Evolutionary conservation across 2,329 filamentous ascomycete species (phyloP).

Genomic region (Cercospora sojina): DNA sequence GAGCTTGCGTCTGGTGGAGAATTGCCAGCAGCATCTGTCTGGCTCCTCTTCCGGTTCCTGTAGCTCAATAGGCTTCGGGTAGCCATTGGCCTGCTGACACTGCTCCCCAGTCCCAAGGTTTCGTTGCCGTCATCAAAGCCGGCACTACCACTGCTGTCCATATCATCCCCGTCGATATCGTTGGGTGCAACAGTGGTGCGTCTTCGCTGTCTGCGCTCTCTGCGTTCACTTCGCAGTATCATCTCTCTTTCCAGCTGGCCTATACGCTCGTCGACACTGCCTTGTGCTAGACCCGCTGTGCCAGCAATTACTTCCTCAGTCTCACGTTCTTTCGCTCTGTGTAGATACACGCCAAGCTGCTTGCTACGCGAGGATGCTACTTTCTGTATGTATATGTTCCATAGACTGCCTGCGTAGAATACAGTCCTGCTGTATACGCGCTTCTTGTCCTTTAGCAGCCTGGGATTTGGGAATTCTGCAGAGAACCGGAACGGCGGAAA

Average conservation of each 20-base stretch:
- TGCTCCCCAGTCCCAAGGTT: slow-evolving; percentile 11
- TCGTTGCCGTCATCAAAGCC: slow-evolving; percentile 44
- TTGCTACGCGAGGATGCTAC: slow-evolving; percentile 55
- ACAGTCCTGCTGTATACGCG: slow-evolving; percentile 59
- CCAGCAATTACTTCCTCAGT: slow-evolving; percentile 45
- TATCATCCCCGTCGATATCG: slow-evolving; percentile 29
- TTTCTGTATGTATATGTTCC: slow-evolving; percentile 64
- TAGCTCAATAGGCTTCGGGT: slow-evolving; percentile 32
- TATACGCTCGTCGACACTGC: slow-evolving; percentile 55
- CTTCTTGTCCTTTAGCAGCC: slow-evolving; percentile 58
- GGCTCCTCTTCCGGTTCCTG: slow-evolving; percentile 30
- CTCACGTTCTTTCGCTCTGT: slow-evolving; percentile 58
- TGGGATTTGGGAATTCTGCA: slow-evolving; percentile 58
- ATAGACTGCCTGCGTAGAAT: slow-evolving; percentile 59
- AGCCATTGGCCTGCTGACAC: slow-evolving; percentile 21
- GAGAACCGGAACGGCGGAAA: slow-evolving; percentile 60
- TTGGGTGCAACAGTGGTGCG: slow-evolving; percentile 22
- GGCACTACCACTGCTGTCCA: slow-evolving; percentile 48
- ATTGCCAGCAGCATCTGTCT: slow-evolving; percentile 26
- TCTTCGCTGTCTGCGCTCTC: slow-evolving; percentile 32
- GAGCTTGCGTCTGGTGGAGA: slow-evolving; percentile 13
- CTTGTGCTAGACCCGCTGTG: slow-evolving; percentile 41
- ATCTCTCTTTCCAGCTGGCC: slow-evolving; percentile 56
- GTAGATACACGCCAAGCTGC: slow-evolving; percentile 59
- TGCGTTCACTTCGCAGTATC: slow-evolving; percentile 44